Percentiles rank a stretch among this genome's conserved stretches.
Conservation (phyloP, 495 filamentous ascomycete genomes). For the Parmelia sp. region DNA sequence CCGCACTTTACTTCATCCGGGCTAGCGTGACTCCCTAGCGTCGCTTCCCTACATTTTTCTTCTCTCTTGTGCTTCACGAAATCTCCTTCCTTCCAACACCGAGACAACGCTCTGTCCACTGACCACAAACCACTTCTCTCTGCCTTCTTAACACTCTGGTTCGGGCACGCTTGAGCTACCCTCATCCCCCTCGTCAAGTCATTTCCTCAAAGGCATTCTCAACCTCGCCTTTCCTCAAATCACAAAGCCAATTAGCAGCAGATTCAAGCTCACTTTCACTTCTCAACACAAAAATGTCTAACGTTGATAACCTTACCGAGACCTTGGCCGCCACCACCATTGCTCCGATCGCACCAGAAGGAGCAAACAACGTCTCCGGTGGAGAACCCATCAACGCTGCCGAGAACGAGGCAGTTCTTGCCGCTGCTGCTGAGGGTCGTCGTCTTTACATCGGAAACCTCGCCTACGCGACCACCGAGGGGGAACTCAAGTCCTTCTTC, state of each 20-base stretch:
- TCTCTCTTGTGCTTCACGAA: neutral
- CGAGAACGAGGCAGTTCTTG: conserved; percentile 82
- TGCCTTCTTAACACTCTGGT: conserved; percentile 36
- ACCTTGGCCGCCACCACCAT: conserved; percentile 44
- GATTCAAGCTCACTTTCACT: conserved; percentile 26
- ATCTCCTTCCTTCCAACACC: conserved; percentile 17
- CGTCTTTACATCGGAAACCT: conserved; percentile 99
- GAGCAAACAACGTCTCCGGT: conserved; percentile 76
- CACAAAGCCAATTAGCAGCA: conserved; percentile 34
- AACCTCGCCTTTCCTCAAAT: conserved; percentile 31
- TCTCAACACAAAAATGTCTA: conserved; percentile 51
- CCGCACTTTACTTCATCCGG: neutral
- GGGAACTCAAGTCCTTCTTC: conserved; percentile 99
- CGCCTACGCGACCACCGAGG: conserved; percentile 99
- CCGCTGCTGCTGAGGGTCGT: conserved; percentile 96
- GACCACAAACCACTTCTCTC: conserved; percentile 25
- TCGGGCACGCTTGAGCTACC: conserved; percentile 85
- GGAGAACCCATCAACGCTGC: conserved; percentile 53
- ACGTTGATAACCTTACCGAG: conserved; percentile 48
- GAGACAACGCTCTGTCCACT: conserved; percentile 17
- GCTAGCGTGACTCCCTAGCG: neutral
- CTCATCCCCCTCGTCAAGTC: conserved; percentile 50
- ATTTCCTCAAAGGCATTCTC: conserved; percentile 47
- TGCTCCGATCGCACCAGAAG: conserved; percentile 45
- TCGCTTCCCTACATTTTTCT: conserved; percentile 18